A percentile compares a stretch with the other conserved stretches of the same genome.
These are phyloP conservation scores for Diatrype stigma DNA, from an alignment of 2,329 filamentous ascomycete genomes.

Conservation along the genomic window DNA sequence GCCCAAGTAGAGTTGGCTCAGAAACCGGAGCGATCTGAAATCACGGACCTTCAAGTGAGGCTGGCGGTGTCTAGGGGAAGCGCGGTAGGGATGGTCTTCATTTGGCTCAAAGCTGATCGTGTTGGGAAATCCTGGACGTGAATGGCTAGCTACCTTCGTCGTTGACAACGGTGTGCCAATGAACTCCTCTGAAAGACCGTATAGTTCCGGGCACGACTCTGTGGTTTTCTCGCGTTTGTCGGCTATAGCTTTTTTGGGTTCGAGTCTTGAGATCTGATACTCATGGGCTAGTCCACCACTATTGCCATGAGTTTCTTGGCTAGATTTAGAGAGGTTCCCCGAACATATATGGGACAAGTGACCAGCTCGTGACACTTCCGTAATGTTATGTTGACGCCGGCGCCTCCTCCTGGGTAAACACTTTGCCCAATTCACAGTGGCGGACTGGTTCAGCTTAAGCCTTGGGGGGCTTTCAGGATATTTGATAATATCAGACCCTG, in stretches of 20 bases:
- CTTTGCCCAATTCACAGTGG: slow-evolving; percentile 23
- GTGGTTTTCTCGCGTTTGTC: slow-evolving; percentile 7
- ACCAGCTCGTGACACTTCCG: slow-evolving; percentile 17
- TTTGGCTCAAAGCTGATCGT: too few relatives aligned
- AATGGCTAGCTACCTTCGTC: background rate
- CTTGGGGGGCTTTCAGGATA: slow-evolving; percentile 9
- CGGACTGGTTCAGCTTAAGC: slow-evolving; percentile 12
- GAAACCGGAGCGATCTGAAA: slow-evolving; percentile 16
- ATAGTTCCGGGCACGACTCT: slow-evolving; percentile 27
- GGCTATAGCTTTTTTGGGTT: background rate
- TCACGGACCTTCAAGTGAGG: slow-evolving; percentile 13
- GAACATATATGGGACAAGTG: background rate
- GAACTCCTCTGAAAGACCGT: slow-evolving; percentile 9
- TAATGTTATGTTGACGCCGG: slow-evolving; percentile 22
- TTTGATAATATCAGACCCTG: slow-evolving; percentile 11
- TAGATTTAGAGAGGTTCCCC: slow-evolving; percentile 3
- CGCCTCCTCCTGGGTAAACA: slow-evolving; percentile 22
- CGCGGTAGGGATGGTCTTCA: background rate
- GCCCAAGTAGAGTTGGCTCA: slow-evolving; percentile 14
- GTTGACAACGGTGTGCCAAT: background rate
- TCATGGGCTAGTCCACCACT: background rate
- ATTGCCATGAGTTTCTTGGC: slow-evolving; percentile 1
- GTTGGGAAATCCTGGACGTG: too few relatives aligned
- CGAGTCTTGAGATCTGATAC: background rate
- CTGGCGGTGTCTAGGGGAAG: slow-evolving; percentile 6